Evolutionary conservation across 306 rosid species (phyloP).

Genomic region (Malus sieversii): DNA sequence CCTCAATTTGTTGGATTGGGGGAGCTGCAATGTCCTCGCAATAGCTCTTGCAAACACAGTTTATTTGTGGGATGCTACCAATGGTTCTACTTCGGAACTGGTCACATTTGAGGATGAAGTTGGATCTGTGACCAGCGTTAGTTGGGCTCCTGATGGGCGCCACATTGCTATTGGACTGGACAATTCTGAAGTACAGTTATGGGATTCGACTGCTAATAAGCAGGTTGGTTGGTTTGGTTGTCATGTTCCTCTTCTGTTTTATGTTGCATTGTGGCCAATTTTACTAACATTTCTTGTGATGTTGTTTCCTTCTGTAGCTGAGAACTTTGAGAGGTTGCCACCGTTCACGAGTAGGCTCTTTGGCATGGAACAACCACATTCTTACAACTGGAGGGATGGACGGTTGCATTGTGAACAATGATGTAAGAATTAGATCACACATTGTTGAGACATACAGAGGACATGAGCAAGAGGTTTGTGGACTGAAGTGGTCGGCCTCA

Average conservation of each 20-base stretch:
- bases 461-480: conserved; percentile 67
- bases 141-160: conserved; percentile 80
- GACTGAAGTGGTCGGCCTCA: conserved; percentile 71
- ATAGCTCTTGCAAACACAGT: conserved; percentile 59
- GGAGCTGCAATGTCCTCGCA: conserved; percentile 47
- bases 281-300: neutral
- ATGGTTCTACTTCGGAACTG: conserved; percentile 57
- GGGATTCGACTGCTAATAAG: conserved; percentile 49
- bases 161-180: conserved; percentile 65
- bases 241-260: neutral
- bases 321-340: conserved; percentile 59
- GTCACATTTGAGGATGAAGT: conserved; percentile 53
- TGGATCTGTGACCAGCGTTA: conserved; percentile 66
- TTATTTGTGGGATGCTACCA: conserved; percentile 60
- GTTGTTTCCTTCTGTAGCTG: conserved; percentile 30
- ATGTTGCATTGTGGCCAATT: neutral
- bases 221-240: conserved; percentile 32
- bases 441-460: conserved; percentile 64
- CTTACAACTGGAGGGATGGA: conserved; percentile 83
- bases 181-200: conserved; percentile 63
- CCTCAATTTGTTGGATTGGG: conserved; percentile 73
- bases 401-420: conserved; percentile 53
- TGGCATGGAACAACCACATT: conserved; percentile 71
- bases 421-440: conserved; percentile 63
- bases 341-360: conserved; percentile 53